phyloP scores from a whole-genome alignment of 176 grass and related monocot species.

The Otatea glauca region DNA sequence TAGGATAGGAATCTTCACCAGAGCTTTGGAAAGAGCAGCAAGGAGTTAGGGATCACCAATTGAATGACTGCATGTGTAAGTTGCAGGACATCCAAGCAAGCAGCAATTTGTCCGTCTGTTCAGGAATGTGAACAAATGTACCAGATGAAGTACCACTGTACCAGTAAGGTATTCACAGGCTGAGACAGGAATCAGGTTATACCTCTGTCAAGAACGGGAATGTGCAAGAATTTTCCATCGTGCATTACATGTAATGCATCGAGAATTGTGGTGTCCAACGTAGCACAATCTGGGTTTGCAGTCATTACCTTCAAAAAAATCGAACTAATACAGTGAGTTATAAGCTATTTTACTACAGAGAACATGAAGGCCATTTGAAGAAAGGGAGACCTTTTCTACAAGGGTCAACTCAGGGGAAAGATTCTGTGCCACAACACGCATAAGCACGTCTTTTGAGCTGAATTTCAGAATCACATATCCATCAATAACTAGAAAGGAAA shows the following conservation, averaged over 20 bases:
- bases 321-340: slow-evolving; percentile 25
- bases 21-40: slow-evolving; percentile 20
- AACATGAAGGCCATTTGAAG: slow-evolving; percentile 9
- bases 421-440: slow-evolving; percentile 94
- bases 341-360: slow-evolving; percentile 23
- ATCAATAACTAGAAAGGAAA: slow-evolving; percentile 27
- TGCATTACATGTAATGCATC: slow-evolving; percentile 97
- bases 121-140: slow-evolving; percentile 43
- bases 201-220: slow-evolving; percentile 92
- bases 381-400: slow-evolving; percentile 86
- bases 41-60: slow-evolving; percentile 66
- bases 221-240: slow-evolving; percentile 95
- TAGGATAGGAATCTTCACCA: slow-evolving; percentile 16
- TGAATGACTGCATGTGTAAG: slow-evolving; percentile 93
- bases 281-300: slow-evolving; percentile 78
- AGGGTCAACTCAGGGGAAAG: slow-evolving; percentile 88
- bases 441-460: slow-evolving; percentile 97
- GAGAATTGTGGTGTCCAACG: slow-evolving; percentile 89
- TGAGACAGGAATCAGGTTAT: slow-evolving; percentile 33
- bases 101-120: slow-evolving; percentile 76
- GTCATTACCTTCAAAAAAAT: slow-evolving; percentile 81
- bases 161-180: slow-evolving; percentile 3
- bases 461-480: slow-evolving; percentile 42
- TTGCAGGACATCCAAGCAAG: slow-evolving; percentile 94
- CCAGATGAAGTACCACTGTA: slow-evolving; percentile 34